Conservation (phyloP, 2,329 filamentous ascomycete species). For the Dothistroma septosporum region DNA sequence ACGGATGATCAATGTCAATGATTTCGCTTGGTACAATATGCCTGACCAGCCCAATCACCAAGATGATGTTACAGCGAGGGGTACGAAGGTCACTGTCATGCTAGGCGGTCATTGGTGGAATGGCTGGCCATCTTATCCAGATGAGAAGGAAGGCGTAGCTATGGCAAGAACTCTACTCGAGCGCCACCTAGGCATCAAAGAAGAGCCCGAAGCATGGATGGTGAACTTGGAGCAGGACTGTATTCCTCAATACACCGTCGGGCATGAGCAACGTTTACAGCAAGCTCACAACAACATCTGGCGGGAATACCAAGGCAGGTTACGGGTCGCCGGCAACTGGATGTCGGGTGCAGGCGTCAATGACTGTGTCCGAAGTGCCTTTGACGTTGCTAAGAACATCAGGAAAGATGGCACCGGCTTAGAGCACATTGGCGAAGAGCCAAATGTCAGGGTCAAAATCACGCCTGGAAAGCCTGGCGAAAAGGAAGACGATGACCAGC, state of each 20-base stretch:
- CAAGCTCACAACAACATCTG: slow-evolving; percentile 54
- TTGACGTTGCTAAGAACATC: slow-evolving; percentile 48
- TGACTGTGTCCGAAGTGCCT: slow-evolving; percentile 53
- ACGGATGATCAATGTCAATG: slow-evolving; percentile 31
- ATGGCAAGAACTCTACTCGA: slow-evolving; percentile 68
- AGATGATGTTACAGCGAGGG: slow-evolving; percentile 44
- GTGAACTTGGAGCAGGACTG: slow-evolving; percentile 64
- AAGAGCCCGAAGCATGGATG: slow-evolving; percentile 57
- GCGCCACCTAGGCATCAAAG: slow-evolving; percentile 69
- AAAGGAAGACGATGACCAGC: slow-evolving; percentile 11
- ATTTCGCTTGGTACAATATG: slow-evolving; percentile 35
- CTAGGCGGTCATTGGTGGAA: slow-evolving; percentile 92
- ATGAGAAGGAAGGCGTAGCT: slow-evolving; percentile 59
- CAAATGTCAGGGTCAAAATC: slow-evolving; percentile 12
- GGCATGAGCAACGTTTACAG: slow-evolving; percentile 63
- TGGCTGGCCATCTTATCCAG: slow-evolving; percentile 57
- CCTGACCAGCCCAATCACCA: slow-evolving; percentile 30
- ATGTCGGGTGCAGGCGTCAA: slow-evolving; percentile 49
- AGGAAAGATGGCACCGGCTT: slow-evolving; percentile 32
- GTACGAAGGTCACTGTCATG: slow-evolving; percentile 89
- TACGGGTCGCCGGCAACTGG: slow-evolving; percentile 58
- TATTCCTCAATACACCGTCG: slow-evolving; percentile 85
- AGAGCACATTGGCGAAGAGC: slow-evolving; percentile 29
- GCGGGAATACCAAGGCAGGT: slow-evolving; percentile 55
- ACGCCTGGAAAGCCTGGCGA: slow-evolving; percentile 14